phyloP scores from a whole-genome alignment of 768 basidiomycete species.

The Kwoniella botswanensis region DNA sequence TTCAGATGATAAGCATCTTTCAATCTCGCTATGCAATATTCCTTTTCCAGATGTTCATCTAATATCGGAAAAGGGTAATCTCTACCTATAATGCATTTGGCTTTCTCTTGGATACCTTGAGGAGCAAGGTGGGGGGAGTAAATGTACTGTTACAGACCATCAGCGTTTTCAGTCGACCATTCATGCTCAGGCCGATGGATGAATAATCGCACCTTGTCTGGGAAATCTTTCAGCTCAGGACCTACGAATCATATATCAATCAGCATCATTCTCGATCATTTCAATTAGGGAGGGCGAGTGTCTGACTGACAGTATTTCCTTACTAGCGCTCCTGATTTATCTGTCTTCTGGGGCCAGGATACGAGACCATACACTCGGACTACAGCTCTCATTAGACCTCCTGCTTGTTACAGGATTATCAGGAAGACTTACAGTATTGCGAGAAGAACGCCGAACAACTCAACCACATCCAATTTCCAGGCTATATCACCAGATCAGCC shows the following conservation, averaged over 20 bases:
- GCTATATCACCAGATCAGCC: conserved; percentile 15
- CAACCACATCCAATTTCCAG: conserved; percentile 61
- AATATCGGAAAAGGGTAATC: conserved; percentile 59
- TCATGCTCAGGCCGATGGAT: not conserved
- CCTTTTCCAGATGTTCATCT: conserved; percentile 56
- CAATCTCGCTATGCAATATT: conserved; percentile 50
- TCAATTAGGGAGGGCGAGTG: not conserved
- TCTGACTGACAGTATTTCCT: conserved; percentile 54
- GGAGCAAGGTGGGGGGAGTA: conserved; percentile 59
- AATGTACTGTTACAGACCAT: conserved; percentile 48
- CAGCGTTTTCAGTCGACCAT: not conserved
- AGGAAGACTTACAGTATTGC: conserved; percentile 47
- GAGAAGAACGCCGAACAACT: conserved; percentile 58
- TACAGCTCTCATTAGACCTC: conserved; percentile 21
- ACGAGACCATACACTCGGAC: conserved; percentile 56
- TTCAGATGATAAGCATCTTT: conserved; percentile 57
- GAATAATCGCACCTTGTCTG: conserved; percentile 56
- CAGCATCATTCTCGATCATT: not conserved
- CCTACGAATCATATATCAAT: conserved; percentile 16
- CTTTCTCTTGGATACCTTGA: conserved; percentile 49
- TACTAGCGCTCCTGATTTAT: conserved; percentile 56
- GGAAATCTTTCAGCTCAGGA: conserved; percentile 59
- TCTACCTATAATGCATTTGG: conserved; percentile 58
- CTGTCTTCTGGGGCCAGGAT: conserved; percentile 56
- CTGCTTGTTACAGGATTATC: not conserved